Evolutionary conservation across 495 filamentous ascomycete genomes (phyloP), one percentile per base, ranked within the genome.

Genomic region (Penicillium nucicola): DNA sequence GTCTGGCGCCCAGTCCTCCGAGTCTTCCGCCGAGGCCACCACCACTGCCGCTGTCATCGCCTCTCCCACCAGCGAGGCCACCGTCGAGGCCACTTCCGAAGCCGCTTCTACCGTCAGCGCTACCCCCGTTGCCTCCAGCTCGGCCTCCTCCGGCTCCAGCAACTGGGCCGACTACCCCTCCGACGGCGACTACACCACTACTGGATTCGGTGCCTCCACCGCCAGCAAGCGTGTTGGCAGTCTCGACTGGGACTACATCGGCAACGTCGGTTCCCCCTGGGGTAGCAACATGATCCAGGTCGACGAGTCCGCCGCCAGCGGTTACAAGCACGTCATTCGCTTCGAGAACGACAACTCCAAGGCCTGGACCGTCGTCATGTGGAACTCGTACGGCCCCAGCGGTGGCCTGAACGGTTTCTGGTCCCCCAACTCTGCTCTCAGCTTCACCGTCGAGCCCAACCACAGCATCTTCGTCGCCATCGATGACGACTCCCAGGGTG

Each of bases 231-330:
- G 38, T 23, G 22, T 54, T n/a, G 64, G 54, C 32, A 45, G 57
- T 45, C 47, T 52, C 28, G 57, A 44, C 31, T 65, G 30, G 22
- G 51, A 58, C 50, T 71, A 69, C 51, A 42, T 52, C 14, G 77
- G 77, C 44, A 81, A 82, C 62, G 48, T 68, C 37, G 79, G 79
- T 45, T 50, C 7, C 43, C 77, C 79, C 12, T 78, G 77, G 64
- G 78, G 78, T 31, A 74, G 73, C 64, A 82, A 82, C 63, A 77
- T 82, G 50, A 71, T 71, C 48, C 61, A 70, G 40, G 68, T 81
- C 32, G 18, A 39, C 42, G 67, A 68, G 25, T 47, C 54, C 39
- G 54, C 52, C 14, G 70, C 72, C 47, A 62, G 60, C 55, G 47
- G 68, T 39, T 72, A 80, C 59, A 61, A 72, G 39, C 70, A 77